Evolutionary conservation across 2,329 filamentous ascomycete genomes (phyloP).

Genomic region (Lecanoromycetidae sp.): DNA sequence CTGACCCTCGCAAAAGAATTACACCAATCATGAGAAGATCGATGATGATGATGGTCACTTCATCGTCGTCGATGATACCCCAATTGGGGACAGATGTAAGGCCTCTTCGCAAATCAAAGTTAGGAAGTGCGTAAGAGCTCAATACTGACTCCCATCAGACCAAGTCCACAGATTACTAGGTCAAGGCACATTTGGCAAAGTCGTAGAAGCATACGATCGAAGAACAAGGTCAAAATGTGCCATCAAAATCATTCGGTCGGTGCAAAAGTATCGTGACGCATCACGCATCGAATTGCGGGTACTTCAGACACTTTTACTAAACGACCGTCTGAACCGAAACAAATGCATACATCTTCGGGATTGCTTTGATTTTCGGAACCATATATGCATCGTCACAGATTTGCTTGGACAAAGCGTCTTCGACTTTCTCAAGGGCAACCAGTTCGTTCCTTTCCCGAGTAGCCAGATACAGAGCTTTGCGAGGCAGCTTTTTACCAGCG

Average conservation of each 20-base stretch:
- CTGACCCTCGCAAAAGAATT: conserved; percentile 9
- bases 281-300: conserved; percentile 90
- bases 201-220: conserved; percentile 81
- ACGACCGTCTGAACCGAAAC: conserved; percentile 84
- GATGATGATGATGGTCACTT: conserved; percentile 98
- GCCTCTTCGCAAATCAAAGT: conserved; percentile 20
- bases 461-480: conserved; percentile 98
- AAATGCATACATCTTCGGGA: conserved; percentile 93
- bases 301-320: conserved; percentile 78
- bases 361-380: conserved; percentile 92
- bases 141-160: conserved; percentile 41
- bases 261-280: conserved; percentile 95
- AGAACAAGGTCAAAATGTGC: conserved; percentile 70
- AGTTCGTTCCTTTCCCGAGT: conserved; percentile 93
- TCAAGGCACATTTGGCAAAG: conserved; percentile 96
- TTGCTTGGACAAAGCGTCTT: conserved; percentile 90
- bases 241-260: conserved; percentile 95
- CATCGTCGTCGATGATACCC: conserved; percentile 75
- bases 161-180: conserved; percentile 80
- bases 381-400: conserved; percentile 78
- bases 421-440: conserved; percentile 91
- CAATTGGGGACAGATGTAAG: conserved; percentile 82
- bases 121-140: background rate
- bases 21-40: conserved; percentile 46
- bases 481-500: conserved; percentile 90